Conservation (phyloP, 495 filamentous ascomycete genomes). For the Penicillium crystallinum region DNA sequence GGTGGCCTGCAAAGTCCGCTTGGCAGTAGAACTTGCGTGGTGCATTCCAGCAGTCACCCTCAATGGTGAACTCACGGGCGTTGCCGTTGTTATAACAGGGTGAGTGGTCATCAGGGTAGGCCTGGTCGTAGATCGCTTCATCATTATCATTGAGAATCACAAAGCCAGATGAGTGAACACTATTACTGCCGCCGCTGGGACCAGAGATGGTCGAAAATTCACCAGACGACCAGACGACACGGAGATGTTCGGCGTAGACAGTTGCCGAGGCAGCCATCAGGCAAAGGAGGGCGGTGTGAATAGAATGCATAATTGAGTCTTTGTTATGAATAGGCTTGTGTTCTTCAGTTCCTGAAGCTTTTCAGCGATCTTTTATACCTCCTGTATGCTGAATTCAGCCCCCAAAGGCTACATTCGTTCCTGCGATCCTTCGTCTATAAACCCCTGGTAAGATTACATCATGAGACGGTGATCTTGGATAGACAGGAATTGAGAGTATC, state of each 20-base stretch:
- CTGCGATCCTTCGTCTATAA: not conserved
- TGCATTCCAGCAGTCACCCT: constrained; percentile 18
- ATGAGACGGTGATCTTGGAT: not conserved
- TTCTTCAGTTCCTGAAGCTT: too few relatives aligned
- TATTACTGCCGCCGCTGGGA: constrained; percentile 11
- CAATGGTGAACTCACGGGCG: constrained; percentile 18
- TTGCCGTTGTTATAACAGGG: constrained; percentile 18
- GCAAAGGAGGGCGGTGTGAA: constrained; percentile 8
- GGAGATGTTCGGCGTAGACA: constrained; percentile 14
- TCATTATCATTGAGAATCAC: constrained; percentile 13
- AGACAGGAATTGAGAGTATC: too few relatives aligned
- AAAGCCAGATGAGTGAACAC: constrained; percentile 11
- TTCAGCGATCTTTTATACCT: not conserved
- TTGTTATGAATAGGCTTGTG: too few relatives aligned
- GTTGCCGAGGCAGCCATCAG: constrained; percentile 9
- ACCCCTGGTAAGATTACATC: not conserved
- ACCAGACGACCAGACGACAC: constrained; percentile 13
- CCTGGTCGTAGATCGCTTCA: constrained; percentile 16
- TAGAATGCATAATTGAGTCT: constrained; percentile 5
- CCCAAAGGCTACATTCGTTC: not conserved
- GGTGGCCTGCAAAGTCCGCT: constrained; percentile 14
- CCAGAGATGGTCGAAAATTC: constrained; percentile 17
- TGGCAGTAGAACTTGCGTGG: constrained; percentile 17
- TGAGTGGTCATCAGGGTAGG: constrained; percentile 10
- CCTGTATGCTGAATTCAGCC: not conserved